Conservation (phyloP, 2,329 filamentous ascomycete genomes). For the Alternaria angustiovoidea region DNA sequence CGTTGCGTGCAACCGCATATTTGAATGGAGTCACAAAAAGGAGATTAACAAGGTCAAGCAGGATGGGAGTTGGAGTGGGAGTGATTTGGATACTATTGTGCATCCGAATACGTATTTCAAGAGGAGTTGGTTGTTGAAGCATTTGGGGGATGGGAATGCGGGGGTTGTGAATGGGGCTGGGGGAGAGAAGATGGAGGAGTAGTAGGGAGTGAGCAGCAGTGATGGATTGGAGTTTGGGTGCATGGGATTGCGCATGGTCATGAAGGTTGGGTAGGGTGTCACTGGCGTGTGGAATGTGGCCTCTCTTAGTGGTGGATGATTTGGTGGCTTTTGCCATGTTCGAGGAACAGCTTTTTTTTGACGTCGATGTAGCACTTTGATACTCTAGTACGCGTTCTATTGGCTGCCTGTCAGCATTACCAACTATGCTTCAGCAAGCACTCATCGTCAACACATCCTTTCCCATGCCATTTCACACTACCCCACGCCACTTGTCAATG, state of each 20-base stretch:
- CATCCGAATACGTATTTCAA: constrained; percentile 99
- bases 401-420: background rate
- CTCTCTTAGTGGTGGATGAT: background rate
- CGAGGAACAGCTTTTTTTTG: background rate
- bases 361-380: background rate
- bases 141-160: constrained; percentile 64
- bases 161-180: constrained; percentile 31
- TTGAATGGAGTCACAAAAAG: constrained; percentile 81
- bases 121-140: constrained; percentile 87
- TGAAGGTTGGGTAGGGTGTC: background rate
- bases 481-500: too few species aligned
- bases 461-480: too few species aligned
- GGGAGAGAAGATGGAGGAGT: constrained; percentile 48
- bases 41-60: constrained; percentile 62
- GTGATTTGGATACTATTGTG: constrained; percentile 90
- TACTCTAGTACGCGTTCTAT: background rate
- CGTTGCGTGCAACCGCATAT: constrained; percentile 95
- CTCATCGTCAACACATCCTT: rapidly evolving
- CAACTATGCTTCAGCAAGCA: too few species aligned
- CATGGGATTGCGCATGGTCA: background rate
- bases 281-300: background rate
- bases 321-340: background rate
- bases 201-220: constrained; percentile 19
- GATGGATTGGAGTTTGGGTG: background rate
- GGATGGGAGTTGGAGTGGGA: constrained; percentile 59